Evolutionary conservation across 176 grass and related monocot species (phyloP), one percentile per base, ranked within the genome.

Genomic region (Carex cristatella): DNA sequence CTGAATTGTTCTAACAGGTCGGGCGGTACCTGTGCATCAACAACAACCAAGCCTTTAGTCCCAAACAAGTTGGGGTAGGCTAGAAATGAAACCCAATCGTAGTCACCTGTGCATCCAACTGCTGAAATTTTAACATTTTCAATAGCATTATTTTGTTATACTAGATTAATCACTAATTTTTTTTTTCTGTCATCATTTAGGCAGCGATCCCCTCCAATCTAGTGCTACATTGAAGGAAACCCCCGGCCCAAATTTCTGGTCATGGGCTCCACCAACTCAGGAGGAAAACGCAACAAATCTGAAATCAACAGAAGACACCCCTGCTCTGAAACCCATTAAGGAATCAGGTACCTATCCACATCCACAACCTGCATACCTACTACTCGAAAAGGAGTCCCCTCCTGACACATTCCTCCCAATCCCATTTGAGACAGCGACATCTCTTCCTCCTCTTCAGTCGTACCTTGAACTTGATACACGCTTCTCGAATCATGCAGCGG

Each of bases 171-270:
- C 6, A 10, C 30, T 58, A 3, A 79, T 35, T 35, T 18, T 57
- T 79, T 79, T 38, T 15, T 58, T 37, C 74, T 58, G 15, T 79
- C 23, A 46, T 82, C 61, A 49, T 62, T 8, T 49, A 82, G 79
- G 60, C 38, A 49, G 32, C 11, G 42, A 82, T 82, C 4, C 7
- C 18, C 37, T 82, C 27, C 46, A 54, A 32, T 67, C 62, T 31
- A 54, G 63, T 33, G 28, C 40, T 69, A 8, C 37, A 13, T 33
- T 67, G 56, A 75, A 68, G 56, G 91, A 84, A 82, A 92, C 91
- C 90, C 93, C 96, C 15, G 96, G 93, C 32, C 96, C 96, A 2
- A 90, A 94, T 90, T 98, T 98, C 84, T 98, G 96, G 96, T 98
- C 93, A 10, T 95, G 96, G 96, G 87, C 91, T 85, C 96, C 96